A percentile compares a stretch with the other conserved stretches of the same genome.
These are phyloP conservation scores for Aaosphaeria arxii DNA, from an alignment of 2,329 filamentous ascomycete species.

Conservation along the genomic window DNA sequence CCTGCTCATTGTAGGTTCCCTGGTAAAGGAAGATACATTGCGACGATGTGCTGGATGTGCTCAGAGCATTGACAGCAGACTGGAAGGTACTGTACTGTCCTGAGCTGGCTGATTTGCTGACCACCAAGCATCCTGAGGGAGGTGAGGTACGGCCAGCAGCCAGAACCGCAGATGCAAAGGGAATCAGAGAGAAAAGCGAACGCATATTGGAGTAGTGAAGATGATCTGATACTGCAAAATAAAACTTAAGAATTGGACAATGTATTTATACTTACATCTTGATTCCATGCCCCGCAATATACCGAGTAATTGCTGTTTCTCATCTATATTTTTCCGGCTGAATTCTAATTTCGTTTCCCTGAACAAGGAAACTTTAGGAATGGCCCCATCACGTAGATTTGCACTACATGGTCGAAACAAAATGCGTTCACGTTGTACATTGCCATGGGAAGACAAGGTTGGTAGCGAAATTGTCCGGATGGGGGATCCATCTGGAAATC, in stretches of 20 bases:
- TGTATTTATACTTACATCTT: not conserved
- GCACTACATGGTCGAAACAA: too few relatives aligned
- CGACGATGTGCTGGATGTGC: constrained; percentile 46
- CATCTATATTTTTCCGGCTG: too few relatives aligned
- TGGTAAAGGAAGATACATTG: constrained; percentile 63
- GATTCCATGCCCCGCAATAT: too few relatives aligned
- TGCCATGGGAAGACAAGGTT: too few relatives aligned
- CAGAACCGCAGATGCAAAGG: constrained; percentile 6
- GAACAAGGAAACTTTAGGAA: too few relatives aligned
- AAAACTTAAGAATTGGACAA: not conserved
- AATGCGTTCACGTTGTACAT: too few relatives aligned
- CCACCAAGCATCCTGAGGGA: constrained; percentile 52
- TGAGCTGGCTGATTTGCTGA: constrained; percentile 34
- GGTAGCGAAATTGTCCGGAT: too few relatives aligned
- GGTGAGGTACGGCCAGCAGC: constrained; percentile 41
- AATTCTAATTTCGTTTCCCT: too few relatives aligned
- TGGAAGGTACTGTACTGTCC: constrained; percentile 52
- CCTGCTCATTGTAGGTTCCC: constrained; percentile 61
- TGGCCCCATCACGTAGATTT: too few relatives aligned
- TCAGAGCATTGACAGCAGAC: constrained; percentile 57
- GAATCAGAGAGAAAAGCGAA: constrained; percentile 3
- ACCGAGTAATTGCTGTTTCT: too few relatives aligned
- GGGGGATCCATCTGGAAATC: too few relatives aligned
- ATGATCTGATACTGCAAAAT: not conserved
- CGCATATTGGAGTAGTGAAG: constrained; percentile 2